Conservation (phyloP, 176 grass and related monocot genomes). For the Musa beccarii region DNA sequence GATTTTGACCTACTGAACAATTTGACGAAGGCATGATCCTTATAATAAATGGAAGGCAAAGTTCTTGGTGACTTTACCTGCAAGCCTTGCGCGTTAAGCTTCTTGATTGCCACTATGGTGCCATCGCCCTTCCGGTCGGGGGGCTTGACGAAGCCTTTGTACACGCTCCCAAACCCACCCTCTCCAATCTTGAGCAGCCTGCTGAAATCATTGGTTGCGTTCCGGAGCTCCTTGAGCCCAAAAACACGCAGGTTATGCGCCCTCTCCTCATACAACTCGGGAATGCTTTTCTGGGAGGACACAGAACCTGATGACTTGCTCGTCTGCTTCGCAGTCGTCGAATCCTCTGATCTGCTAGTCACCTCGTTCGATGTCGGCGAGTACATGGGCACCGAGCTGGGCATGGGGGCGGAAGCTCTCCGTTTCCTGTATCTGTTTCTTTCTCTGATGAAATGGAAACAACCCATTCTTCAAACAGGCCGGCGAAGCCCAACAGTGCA, state of each 20-base stretch:
- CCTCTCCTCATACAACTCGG: slow-evolving; percentile 5
- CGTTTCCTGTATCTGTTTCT: background rate
- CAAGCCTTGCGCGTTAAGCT: background rate
- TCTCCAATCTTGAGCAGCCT: slow-evolving; percentile 1
- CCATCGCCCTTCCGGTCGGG: background rate
- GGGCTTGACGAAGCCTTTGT: background rate
- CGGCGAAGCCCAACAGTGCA: background rate
- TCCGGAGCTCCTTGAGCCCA: background rate
- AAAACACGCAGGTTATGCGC: slow-evolving; percentile 8
- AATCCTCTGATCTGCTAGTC: background rate
- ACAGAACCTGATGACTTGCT: background rate
- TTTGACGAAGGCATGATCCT: background rate
- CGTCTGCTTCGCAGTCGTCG: background rate
- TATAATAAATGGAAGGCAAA: background rate
- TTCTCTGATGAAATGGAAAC: background rate
- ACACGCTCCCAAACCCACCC: slow-evolving; percentile 3
- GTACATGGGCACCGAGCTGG: background rate
- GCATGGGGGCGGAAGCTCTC: background rate
- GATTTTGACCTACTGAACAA: background rate
- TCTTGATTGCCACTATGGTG: slow-evolving; percentile 2
- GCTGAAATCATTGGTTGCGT: slow-evolving; percentile 8
- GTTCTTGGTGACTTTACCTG: background rate
- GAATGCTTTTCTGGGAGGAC: background rate
- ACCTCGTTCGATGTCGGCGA: background rate
- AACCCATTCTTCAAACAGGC: background rate